phyloP scores from a whole-genome alignment of 2,329 filamentous ascomycete species.

The Thelonectria olida region DNA sequence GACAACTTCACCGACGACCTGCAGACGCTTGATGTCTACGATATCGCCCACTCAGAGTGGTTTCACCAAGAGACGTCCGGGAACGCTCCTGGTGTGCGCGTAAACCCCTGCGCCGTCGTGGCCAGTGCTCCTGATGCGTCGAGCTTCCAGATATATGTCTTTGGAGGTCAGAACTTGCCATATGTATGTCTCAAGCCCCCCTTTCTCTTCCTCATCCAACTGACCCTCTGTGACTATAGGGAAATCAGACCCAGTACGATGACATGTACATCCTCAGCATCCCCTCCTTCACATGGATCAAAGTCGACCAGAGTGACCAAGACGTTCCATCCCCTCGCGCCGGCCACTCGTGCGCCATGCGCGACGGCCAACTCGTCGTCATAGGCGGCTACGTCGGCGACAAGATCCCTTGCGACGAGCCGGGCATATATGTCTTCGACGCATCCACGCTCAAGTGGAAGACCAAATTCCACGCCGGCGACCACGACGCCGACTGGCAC shows the following conservation, averaged over 20 bases:
- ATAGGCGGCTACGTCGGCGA: conserved; percentile 68
- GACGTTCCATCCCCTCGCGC: conserved; percentile 64
- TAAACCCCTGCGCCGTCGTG: conserved; percentile 69
- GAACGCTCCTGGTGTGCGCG: conserved; percentile 58
- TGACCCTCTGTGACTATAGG: conserved; percentile 34
- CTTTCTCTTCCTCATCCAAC: background rate
- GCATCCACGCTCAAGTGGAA: conserved; percentile 67
- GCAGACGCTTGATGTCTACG: conserved; percentile 71
- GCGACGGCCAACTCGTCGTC: conserved; percentile 69
- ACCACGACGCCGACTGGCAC: conserved; percentile 65
- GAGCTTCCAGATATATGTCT: conserved; percentile 81
- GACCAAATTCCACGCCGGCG: conserved; percentile 68
- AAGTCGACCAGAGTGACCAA: conserved; percentile 55
- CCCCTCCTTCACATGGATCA: conserved; percentile 72
- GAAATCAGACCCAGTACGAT: conserved; percentile 66
- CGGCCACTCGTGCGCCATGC: conserved; percentile 65
- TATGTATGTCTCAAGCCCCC: conserved; percentile 51
- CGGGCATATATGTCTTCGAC: conserved; percentile 75
- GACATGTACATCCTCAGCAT: conserved; percentile 71
- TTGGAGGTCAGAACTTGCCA: conserved; percentile 79
- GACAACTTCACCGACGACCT: conserved; percentile 69
- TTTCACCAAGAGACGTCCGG: conserved; percentile 67
- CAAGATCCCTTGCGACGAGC: conserved; percentile 63
- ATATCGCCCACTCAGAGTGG: conserved; percentile 68
- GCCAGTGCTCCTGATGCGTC: conserved; percentile 74